Conservation (phyloP, 768 basidiomycete species). For the Trametes maxima region DNA sequence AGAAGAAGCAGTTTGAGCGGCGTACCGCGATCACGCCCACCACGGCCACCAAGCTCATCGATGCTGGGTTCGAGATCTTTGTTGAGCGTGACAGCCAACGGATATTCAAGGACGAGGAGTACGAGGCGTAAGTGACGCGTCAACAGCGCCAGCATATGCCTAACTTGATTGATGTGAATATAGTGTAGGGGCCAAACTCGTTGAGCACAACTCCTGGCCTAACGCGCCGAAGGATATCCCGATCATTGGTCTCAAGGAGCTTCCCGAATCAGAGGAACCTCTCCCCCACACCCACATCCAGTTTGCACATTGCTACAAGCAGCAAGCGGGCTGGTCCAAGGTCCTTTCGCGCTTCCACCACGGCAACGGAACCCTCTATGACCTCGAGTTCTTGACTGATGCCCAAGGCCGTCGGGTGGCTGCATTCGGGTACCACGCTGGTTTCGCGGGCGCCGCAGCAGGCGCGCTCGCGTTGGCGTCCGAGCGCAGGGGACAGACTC, state of each 20-base stretch:
- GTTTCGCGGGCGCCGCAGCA: slow-evolving; percentile 96
- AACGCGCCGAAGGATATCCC: slow-evolving; percentile 70
- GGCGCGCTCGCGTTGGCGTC: slow-evolving; percentile 81
- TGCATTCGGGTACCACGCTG: slow-evolving; percentile 97
- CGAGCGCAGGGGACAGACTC: slow-evolving; percentile 55
- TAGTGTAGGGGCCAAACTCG: slow-evolving; percentile 90
- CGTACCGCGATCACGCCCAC: slow-evolving; percentile 93
- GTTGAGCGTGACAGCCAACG: slow-evolving; percentile 94
- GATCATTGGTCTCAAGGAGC: slow-evolving; percentile 96
- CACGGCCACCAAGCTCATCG: slow-evolving; percentile 84
- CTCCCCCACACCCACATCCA: slow-evolving; percentile 95
- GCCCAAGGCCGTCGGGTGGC: slow-evolving; percentile 86
- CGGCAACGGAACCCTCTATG: slow-evolving; percentile 87
- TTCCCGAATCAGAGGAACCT: slow-evolving; percentile 80
- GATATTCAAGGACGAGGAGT: slow-evolving; percentile 93
- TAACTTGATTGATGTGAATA: background rate
- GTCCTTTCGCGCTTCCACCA: slow-evolving; percentile 84
- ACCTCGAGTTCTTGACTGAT: slow-evolving; percentile 94
- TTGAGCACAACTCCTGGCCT: slow-evolving; percentile 88
- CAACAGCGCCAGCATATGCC: background rate
- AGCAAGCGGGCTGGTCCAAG: slow-evolving; percentile 88
- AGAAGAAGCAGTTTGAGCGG: slow-evolving; percentile 93
- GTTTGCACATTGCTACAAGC: slow-evolving; percentile 98
- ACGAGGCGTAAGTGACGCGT: slow-evolving; percentile 71
- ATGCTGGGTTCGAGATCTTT: slow-evolving; percentile 84